Evolutionary conservation across 306 rosid species (phyloP).

Genomic region (Abrus precatorius): DNA sequence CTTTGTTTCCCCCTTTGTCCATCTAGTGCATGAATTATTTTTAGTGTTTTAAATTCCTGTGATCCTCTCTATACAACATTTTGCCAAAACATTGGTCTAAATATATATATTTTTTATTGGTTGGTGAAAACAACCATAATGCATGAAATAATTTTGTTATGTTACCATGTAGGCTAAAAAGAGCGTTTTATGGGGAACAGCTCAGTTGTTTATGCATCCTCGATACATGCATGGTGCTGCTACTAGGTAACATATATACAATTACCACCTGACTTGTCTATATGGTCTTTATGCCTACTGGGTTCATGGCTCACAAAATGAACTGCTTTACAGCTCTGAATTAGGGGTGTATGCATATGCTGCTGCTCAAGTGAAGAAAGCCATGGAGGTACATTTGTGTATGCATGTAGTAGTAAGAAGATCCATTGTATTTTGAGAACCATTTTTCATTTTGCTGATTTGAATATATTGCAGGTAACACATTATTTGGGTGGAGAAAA

Average conservation of each 20-base stretch:
- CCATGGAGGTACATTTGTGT: conserved; percentile 75
- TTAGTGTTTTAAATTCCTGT: background rate
- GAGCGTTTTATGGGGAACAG: conserved; percentile 92
- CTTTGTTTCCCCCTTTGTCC: background rate
- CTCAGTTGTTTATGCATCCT: conserved; percentile 94
- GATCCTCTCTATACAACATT: background rate
- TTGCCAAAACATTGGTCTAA: background rate
- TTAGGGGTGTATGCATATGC: conserved; percentile 85
- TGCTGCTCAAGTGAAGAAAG: conserved; percentile 99
- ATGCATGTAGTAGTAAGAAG: conserved; percentile 17
- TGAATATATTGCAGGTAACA: conserved; percentile 71
- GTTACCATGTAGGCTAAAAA: conserved; percentile 65
- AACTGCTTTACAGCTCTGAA: conserved; percentile 76
- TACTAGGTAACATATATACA: conserved; percentile 70
- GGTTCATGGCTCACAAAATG: conserved; percentile 40
- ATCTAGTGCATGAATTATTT: background rate
- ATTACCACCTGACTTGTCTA: conserved; percentile 27
- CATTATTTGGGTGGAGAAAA: conserved; percentile 94
- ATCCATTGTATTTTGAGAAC: conserved; percentile 6
- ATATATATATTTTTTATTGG: background rate
- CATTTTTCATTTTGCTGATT: conserved; percentile 40
- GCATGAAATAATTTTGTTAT: conserved; percentile 10
- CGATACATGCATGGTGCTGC: conserved; percentile 98
- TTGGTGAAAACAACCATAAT: conserved; percentile 8
- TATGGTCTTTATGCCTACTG: conserved; percentile 6